These are phyloP conservation scores for Priceomyces medius DNA, from an alignment of 805 yeast genomes.

Conservation along the genomic window DNA sequence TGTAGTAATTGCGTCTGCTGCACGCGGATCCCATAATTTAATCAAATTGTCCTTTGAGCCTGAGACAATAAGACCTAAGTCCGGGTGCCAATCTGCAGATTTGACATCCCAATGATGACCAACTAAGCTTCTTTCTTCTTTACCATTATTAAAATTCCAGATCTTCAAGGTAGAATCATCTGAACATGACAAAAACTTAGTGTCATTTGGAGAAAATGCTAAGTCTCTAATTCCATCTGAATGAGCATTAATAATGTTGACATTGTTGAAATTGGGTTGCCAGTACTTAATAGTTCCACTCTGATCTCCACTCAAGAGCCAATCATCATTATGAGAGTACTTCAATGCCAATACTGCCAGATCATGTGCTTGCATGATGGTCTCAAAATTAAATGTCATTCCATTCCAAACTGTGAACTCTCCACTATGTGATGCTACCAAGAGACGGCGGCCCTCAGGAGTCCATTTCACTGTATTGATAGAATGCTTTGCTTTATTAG, in stretches of 20 bases:
- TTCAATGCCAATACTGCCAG: constrained; percentile 74
- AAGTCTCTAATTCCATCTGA: constrained; percentile 82
- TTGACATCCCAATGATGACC: constrained; percentile 99
- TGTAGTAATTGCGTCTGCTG: constrained; percentile 70
- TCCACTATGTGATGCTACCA: constrained; percentile 90
- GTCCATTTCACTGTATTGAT: constrained; percentile 93
- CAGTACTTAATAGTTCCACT: constrained; percentile 90
- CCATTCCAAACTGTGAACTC: constrained; percentile 98
- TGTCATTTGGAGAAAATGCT: constrained; percentile 85
- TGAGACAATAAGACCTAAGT: constrained; percentile 78
- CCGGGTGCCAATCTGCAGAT: constrained; percentile 95
- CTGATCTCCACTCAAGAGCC: constrained; percentile 93
- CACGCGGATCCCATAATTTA: constrained; percentile 95
- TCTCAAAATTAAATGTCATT: constrained; percentile 89
- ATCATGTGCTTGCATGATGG: constrained; percentile 98
- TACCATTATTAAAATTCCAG: constrained; percentile 90
- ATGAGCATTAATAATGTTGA: constrained; percentile 73
- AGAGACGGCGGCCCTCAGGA: constrained; percentile 87
- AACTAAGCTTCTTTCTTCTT: constrained; percentile 71
- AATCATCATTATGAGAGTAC: constrained; percentile 88
- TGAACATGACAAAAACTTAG: constrained; percentile 89
- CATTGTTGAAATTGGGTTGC: constrained; percentile 98
- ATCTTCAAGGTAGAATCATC: constrained; percentile 90
- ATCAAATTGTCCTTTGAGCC: constrained; percentile 95
- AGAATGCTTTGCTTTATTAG: constrained; percentile 89